Evolutionary conservation across 805 yeast genomes (phyloP).

Genomic region (Candida silvatica): DNA sequence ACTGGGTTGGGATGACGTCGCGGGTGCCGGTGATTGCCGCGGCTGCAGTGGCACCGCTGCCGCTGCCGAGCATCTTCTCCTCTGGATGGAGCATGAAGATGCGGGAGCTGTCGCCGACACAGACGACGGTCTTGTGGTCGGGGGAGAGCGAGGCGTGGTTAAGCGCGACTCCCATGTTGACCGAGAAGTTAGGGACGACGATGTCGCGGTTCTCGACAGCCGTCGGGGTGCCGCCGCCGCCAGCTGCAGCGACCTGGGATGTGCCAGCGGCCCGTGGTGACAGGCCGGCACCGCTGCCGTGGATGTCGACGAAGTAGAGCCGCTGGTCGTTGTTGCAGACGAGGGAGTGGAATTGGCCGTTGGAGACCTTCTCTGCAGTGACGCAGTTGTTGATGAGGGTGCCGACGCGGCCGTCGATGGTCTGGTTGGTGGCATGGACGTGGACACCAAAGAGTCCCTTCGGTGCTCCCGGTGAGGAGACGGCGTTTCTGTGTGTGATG

Average conservation of each 20-base stretch:
- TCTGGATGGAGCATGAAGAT: slow-evolving; percentile 49
- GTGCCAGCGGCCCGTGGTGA: slow-evolving; percentile 16
- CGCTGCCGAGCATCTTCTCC: slow-evolving; percentile 16
- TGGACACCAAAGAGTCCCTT: slow-evolving; percentile 60
- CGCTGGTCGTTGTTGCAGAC: slow-evolving; percentile 81
- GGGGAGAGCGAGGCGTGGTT: slow-evolving; percentile 70
- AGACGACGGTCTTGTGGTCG: slow-evolving; percentile 46
- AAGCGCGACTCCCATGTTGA: slow-evolving; percentile 54
- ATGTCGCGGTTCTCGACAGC: background rate
- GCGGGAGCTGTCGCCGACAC: slow-evolving; percentile 72
- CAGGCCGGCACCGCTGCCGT: background rate
- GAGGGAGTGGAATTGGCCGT: slow-evolving; percentile 42
- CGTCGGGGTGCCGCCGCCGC: no score
- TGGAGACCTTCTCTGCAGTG: slow-evolving; percentile 35
- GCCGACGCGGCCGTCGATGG: slow-evolving; percentile 54
- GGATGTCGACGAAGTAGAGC: slow-evolving; percentile 56
- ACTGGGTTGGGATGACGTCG: slow-evolving; percentile 35
- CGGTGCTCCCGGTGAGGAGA: no score
- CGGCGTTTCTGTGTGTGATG: slow-evolving; percentile 9
- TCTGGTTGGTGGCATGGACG: slow-evolving; percentile 38
- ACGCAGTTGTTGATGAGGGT: slow-evolving; percentile 81
- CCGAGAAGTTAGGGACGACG: slow-evolving; percentile 15
- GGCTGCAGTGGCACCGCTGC: no score
- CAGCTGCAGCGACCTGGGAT: no score
- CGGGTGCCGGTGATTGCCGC: slow-evolving; percentile 26